Evolutionary conservation across 2,329 filamentous ascomycete species (phyloP), one percentile per base, ranked within the genome.

Genomic region (Didymosphaeria variabile): DNA sequence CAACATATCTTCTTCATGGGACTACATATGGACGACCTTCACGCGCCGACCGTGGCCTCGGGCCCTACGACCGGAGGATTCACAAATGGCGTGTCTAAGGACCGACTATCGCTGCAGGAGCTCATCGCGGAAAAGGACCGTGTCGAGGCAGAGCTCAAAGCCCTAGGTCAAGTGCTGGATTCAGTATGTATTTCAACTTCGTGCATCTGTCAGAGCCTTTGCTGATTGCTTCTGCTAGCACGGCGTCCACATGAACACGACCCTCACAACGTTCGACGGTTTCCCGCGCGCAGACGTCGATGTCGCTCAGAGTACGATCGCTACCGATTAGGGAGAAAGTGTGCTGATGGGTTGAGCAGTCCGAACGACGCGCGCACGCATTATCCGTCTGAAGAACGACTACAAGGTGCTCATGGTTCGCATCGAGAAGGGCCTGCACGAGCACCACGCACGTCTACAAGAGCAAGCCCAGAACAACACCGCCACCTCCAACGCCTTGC

Each of bases 211-310:
- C n/a, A 5, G 13, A 47, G 52, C 29, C 58, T 55, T 34, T 67
- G 52, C 71, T 73, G 42, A 73, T 54, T 21, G 58, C 46, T 62
- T 32, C 29, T 55, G 66, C n/a, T 71, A 97, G 94, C 94, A 98
- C 83, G 89, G 91, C 47, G 94, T 97, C 56, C 90, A 91, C 72
- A 99, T 99, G 95, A 90, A 90, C 71, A 97, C 95, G 8, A 85
- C 88, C 60, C 87, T 99, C 42, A 88, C 93, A 26, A 97, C 94
- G 15, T 87, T 89, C 63, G 95, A 98, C 79, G 95, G 95, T 51
- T 99, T 92, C 76, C 95, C 95, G 34, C 88, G 95, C 75, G 90
- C 92, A 71, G 95, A 99, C 79, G 90, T 99, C 66, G 95, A 99
- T 77, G 91, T 99, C 64, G 91, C 95, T 29, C 94, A 97, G 81